phyloP scores from a whole-genome alignment of 1,139 yeast species.

The Meyerozyma elateridarum region DNA sequence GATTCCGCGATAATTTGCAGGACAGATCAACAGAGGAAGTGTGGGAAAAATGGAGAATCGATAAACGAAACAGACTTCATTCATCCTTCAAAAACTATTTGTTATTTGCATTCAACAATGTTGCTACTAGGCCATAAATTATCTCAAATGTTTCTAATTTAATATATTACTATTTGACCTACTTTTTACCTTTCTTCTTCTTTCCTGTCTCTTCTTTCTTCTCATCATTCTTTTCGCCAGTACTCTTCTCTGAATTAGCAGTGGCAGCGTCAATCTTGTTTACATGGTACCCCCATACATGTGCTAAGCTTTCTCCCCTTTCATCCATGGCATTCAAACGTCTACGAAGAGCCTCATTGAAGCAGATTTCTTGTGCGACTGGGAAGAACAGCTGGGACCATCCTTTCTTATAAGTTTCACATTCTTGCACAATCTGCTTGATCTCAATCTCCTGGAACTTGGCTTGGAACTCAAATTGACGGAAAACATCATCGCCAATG shows the following conservation, averaged over 20 bases:
- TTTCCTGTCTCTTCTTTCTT: constrained; percentile 5
- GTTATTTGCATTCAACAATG: too few relatives aligned
- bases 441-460: constrained; percentile 79
- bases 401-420: constrained; percentile 66
- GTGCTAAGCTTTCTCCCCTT: constrained; percentile 44
- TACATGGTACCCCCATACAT: constrained; percentile 46
- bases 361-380: constrained; percentile 82
- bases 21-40: too few relatives aligned
- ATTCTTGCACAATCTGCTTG: constrained; percentile 72
- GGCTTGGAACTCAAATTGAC: constrained; percentile 71
- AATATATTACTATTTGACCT: too few relatives aligned
- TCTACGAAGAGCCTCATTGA: constrained; percentile 85
- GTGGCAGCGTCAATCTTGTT: constrained; percentile 15
- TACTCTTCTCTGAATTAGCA: too few relatives aligned
- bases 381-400: constrained; percentile 79
- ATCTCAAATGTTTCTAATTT: too few relatives aligned
- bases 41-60: too few relatives aligned
- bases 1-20: too few relatives aligned
- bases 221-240: constrained; percentile 2
- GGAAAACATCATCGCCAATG: constrained; percentile 83
- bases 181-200: constrained; percentile 6
- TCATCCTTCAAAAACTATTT: too few relatives aligned
- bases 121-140: too few relatives aligned
- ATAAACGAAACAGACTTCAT: too few relatives aligned
- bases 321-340: constrained; percentile 63